Base-by-base conservation (phyloP, 129 eudicot species). In the Saussurea involucrata region DNA sequence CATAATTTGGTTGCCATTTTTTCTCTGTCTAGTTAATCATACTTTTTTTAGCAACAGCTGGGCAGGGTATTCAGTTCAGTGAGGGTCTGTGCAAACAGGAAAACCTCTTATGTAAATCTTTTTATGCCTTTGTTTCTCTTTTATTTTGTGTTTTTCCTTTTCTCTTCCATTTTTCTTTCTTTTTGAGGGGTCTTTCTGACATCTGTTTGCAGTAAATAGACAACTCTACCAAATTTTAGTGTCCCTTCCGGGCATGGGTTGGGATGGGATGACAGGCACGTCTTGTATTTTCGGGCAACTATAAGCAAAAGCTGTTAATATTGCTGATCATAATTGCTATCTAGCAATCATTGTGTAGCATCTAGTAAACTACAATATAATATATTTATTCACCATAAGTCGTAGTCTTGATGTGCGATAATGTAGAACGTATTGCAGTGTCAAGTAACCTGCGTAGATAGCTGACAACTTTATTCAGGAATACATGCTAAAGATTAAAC, bases 361-460 rank as follows among this genome's bases (percentile, higher is more conserved):
- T 69, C 57, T 32, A 31, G 33, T 55, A 77, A 70, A 58, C 76
- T 25, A 60, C 17, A 21, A 73, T 44, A 65, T 49, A 4, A 33
- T 37, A 33, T 28, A 55, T 65, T 34, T 73, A 73, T 80, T 66
- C 32, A 63, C 70, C 40, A 24, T 42, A 73, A 22, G 40, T 5
- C 29, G 5, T 70, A 28, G n/a, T 69, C 32, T 70, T 78, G 49
- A 25, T 77, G 2, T 24, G 32, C 40, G 36, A 60, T 78, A 70
- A 53, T 58, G 27, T 61, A 78, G 22, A 69, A 60, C 70, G 24
- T 72, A 73, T 49, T 72, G 73, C 12, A 79, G 65, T 57, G 10
- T 78, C 37, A 68, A 9, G 68, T 66, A 67, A 72, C 68, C 31
- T 72, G 44, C 69, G 49, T 73, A 66, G 22, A 67, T 34, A 73